phyloP scores from a whole-genome alignment of 202 grass and related monocot genomes.

The Sporobolus alterniflorus region DNA sequence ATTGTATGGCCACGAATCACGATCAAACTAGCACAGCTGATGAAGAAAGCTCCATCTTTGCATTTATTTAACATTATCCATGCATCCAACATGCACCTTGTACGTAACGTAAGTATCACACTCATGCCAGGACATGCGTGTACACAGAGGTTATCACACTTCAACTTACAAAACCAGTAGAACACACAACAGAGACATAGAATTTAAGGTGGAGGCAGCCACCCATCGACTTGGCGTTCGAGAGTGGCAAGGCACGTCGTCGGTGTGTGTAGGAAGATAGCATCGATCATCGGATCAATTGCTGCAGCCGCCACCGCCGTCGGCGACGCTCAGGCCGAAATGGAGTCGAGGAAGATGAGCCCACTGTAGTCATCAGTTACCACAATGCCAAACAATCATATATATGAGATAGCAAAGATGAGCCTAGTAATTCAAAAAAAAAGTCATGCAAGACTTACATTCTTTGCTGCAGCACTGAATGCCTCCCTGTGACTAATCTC shows the following conservation, averaged over 20 bases:
- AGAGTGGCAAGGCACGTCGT: neutral
- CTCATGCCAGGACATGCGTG: neutral
- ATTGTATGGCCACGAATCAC: neutral
- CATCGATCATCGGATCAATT: neutral
- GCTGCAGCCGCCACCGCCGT: slow-evolving; percentile 26
- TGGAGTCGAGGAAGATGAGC: slow-evolving; percentile 92
- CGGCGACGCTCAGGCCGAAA: slow-evolving; percentile 64
- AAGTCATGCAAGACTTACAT: slow-evolving; percentile 51
- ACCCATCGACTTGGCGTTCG: neutral
- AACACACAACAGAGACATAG: neutral
- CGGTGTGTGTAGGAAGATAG: neutral
- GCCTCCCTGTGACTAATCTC: slow-evolving; percentile 88
- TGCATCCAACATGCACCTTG: neutral
- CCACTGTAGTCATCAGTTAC: slow-evolving; percentile 42
- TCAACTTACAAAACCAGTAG: neutral
- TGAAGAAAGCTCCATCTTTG: neutral
- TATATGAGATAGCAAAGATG: neutral
- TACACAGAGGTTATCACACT: neutral
- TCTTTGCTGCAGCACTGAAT: slow-evolving; percentile 87
- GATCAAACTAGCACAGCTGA: neutral
- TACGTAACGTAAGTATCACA: neutral
- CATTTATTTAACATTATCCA: neutral
- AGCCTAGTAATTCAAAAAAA: neutral
- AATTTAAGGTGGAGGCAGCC: neutral
- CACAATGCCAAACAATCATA: neutral